A percentile compares a stretch with the other conserved stretches of the same genome.
These are phyloP conservation scores for Harringtonia lauricola DNA, from an alignment of 2,329 filamentous ascomycete genomes.

Conservation along the genomic window DNA sequence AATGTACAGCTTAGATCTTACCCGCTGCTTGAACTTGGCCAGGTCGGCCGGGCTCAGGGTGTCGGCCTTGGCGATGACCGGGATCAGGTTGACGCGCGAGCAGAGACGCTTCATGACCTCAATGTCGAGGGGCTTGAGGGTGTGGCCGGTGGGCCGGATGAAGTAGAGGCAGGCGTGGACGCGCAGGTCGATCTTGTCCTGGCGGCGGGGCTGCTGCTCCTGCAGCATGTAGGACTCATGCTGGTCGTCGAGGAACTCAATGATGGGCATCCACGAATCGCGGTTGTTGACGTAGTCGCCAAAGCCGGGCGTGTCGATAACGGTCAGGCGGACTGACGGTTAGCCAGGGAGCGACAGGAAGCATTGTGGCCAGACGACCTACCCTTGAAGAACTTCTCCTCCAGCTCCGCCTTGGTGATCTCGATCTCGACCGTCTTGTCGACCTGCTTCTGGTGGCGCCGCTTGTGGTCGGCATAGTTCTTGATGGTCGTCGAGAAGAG, in stretches of 20 bases:
- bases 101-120: slow-evolving; percentile 99
- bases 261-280: slow-evolving; percentile 99
- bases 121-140: slow-evolving; percentile 95
- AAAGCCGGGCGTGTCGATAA: slow-evolving; percentile 98
- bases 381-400: slow-evolving; percentile 99
- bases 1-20: slow-evolving; percentile 22
- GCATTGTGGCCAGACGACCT: too few species aligned
- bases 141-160: slow-evolving; percentile 96
- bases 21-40: slow-evolving; percentile 88
- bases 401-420: slow-evolving; percentile 98
- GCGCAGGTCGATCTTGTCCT: slow-evolving; percentile 98
- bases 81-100: slow-evolving; percentile 96
- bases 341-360: not conserved
- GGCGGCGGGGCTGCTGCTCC: slow-evolving; percentile 96
- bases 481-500: slow-evolving; percentile 99
- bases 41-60: slow-evolving; percentile 90
- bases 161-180: slow-evolving; percentile 99
- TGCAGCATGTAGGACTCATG: slow-evolving; percentile 99
- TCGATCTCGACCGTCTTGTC: slow-evolving; percentile 99
- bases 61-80: slow-evolving; percentile 96
- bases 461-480: slow-evolving; percentile 99
- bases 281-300: slow-evolving; percentile 99
- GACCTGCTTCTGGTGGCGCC: slow-evolving; percentile 97
- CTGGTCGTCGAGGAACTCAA: slow-evolving; percentile 99
- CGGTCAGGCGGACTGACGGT: slow-evolving; percentile 77